Evolutionary conservation across 768 basidiomycete genomes (phyloP).

Genomic region (Suillus americanus): DNA sequence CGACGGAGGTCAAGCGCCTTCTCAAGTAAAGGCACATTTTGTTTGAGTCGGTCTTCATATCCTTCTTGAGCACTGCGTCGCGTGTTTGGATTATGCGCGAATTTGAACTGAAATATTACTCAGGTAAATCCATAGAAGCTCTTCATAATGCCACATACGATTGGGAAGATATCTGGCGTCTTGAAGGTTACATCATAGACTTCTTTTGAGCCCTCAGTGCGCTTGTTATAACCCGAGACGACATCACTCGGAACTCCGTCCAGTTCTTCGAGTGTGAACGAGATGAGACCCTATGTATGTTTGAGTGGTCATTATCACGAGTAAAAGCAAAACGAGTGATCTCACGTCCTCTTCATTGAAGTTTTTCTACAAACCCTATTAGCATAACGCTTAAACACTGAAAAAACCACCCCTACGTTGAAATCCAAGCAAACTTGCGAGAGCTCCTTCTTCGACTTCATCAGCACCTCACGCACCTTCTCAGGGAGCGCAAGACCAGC

Average conservation of each 20-base stretch:
- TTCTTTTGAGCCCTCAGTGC: constrained; percentile 54
- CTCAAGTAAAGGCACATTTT: constrained; percentile 71
- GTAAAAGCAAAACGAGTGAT: background rate
- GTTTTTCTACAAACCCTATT: constrained; percentile 58
- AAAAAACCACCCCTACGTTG: constrained; percentile 46
- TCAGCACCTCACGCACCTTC: constrained; percentile 56
- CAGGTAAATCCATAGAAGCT: background rate
- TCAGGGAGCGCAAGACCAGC: constrained; percentile 78
- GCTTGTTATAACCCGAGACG: constrained; percentile 72
- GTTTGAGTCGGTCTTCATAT: constrained; percentile 63
- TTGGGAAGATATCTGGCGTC: constrained; percentile 78
- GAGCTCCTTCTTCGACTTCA: constrained; percentile 69
- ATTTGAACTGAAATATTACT: constrained; percentile 63
- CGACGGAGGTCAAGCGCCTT: constrained; percentile 71
- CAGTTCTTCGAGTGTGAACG: constrained; percentile 71
- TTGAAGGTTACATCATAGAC: constrained; percentile 77
- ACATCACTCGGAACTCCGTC: constrained; percentile 81
- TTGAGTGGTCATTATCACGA: background rate
- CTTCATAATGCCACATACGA: constrained; percentile 45
- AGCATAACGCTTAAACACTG: background rate
- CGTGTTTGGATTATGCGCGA: constrained; percentile 67
- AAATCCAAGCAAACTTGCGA: constrained; percentile 76
- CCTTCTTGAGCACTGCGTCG: constrained; percentile 65
- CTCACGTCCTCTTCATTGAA: constrained; percentile 84
- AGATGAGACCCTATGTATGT: constrained; percentile 48